These are phyloP conservation scores for Anastatica hierochuntica DNA, from an alignment of 345 rosid species.

Conservation along the genomic window DNA sequence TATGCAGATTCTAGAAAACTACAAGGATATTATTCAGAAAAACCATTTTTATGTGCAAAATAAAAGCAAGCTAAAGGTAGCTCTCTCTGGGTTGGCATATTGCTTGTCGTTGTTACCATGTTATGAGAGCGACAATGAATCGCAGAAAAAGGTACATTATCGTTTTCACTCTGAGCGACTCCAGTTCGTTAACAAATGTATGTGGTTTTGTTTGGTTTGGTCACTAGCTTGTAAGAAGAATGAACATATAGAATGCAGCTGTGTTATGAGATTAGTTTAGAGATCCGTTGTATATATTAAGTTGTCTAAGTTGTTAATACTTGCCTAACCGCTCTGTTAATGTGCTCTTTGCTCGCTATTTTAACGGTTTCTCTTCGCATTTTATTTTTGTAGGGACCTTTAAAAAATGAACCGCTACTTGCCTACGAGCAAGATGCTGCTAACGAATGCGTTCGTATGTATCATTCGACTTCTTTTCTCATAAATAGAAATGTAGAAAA, in stretches of 20 bases:
- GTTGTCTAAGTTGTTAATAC: too few species aligned
- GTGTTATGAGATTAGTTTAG: too few species aligned
- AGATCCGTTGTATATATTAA: too few species aligned
- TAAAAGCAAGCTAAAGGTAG: slow-evolving; percentile 54
- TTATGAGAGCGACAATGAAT: slow-evolving; percentile 27
- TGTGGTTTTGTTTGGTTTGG: too few species aligned
- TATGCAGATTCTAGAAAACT: slow-evolving; percentile 67
- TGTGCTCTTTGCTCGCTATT: too few species aligned
- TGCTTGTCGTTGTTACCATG: slow-evolving; percentile 64
- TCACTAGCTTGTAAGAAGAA: too few species aligned
- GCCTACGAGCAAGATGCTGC: slow-evolving; percentile 47
- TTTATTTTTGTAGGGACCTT: slow-evolving; percentile 1
- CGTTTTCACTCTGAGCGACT: too few species aligned
- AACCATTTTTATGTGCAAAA: slow-evolving; percentile 60
- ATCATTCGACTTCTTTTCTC: slow-evolving; percentile 8
- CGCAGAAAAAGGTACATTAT: slow-evolving; percentile 34
- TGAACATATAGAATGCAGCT: too few species aligned
- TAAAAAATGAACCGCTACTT: slow-evolving; percentile 34
- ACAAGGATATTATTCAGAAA: slow-evolving; percentile 54
- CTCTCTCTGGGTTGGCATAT: slow-evolving; percentile 57
- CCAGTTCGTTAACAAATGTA: too few species aligned
- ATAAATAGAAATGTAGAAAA: neutral
- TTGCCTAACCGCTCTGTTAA: too few species aligned
- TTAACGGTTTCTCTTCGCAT: too few species aligned
- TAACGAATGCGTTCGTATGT: slow-evolving; percentile 50